These are phyloP conservation scores for Rhynchospora tenuis DNA, from an alignment of 176 grass and related monocot genomes.

Conservation along the genomic window DNA sequence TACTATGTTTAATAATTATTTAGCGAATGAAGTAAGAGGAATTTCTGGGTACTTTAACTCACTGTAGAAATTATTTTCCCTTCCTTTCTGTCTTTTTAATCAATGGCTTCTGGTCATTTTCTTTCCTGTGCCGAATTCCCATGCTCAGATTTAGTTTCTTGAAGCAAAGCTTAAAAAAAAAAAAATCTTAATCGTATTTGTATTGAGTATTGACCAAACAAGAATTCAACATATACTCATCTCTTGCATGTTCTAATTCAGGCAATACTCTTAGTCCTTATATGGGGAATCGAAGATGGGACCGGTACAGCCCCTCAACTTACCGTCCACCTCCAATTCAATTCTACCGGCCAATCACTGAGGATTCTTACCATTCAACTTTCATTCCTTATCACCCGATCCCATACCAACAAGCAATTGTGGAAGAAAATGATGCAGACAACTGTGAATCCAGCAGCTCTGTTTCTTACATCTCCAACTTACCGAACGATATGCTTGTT, in stretches of 20 bases:
- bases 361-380: background rate
- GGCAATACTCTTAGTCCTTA: background rate
- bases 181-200: too few relatives aligned
- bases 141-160: background rate
- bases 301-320: constrained; percentile 5
- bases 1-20: background rate
- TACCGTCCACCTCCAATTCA: constrained; percentile 4
- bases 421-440: background rate
- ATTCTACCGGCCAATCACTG: background rate
- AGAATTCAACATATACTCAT: background rate
- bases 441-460: background rate
- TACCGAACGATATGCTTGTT: constrained; percentile 79
- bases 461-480: constrained; percentile 40
- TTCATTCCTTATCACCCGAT: background rate
- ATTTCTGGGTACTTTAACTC: background rate
- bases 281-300: constrained; percentile 20
- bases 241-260: background rate
- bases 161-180: background rate
- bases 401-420: background rate
- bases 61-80: background rate
- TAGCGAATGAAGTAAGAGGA: background rate
- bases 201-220: too few relatives aligned
- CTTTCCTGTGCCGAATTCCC: background rate
- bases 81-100: background rate
- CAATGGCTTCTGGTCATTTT: background rate